phyloP scores from a whole-genome alignment of 768 basidiomycete genomes.

The Psilocybe cubensis region DNA sequence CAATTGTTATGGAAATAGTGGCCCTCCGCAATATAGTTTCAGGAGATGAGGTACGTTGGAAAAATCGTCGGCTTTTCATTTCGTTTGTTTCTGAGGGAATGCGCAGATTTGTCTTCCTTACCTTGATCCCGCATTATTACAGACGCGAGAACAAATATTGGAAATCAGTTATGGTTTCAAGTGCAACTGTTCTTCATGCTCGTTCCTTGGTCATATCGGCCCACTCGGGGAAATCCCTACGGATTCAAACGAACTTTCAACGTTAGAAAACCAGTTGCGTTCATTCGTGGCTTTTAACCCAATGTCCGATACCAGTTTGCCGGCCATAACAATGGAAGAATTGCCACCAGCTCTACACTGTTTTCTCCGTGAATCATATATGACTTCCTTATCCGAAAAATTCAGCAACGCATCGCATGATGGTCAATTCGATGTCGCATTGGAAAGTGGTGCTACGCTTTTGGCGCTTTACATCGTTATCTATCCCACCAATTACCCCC shows the following conservation, averaged over 20 bases:
- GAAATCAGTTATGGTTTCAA: conserved; percentile 68
- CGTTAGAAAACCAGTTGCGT: conserved; percentile 36
- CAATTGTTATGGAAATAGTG: conserved; percentile 64
- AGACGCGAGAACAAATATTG: conserved; percentile 62
- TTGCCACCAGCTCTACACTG: conserved; percentile 45
- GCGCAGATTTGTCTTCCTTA: conserved; percentile 75
- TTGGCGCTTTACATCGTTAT: conserved; percentile 69
- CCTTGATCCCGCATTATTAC: conserved; percentile 73
- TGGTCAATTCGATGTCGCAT: conserved; percentile 53
- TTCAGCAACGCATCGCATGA: conserved; percentile 79
- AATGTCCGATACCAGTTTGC: conserved; percentile 27
- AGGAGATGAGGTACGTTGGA: conserved; percentile 70
- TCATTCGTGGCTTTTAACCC: conserved; percentile 38
- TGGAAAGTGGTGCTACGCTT: conserved; percentile 57
- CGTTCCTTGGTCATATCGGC: conserved; percentile 40
- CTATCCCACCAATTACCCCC: conserved; percentile 82
- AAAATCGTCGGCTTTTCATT: conserved; percentile 1
- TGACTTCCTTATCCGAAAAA: conserved; percentile 57
- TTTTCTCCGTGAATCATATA: conserved; percentile 60
- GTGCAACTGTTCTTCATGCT: conserved; percentile 65
- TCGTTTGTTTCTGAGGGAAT: conserved; percentile 2
- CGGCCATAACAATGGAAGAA: conserved; percentile 29
- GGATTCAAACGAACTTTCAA: conserved; percentile 30
- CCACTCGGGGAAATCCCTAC: conserved; percentile 42
- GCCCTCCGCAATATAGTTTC: conserved; percentile 57